A percentile compares a stretch with the other conserved stretches of the same genome.
These are phyloP conservation scores for Komagataea norvegica DNA, from an alignment of 1,139 yeast species.

Conservation along the genomic window DNA sequence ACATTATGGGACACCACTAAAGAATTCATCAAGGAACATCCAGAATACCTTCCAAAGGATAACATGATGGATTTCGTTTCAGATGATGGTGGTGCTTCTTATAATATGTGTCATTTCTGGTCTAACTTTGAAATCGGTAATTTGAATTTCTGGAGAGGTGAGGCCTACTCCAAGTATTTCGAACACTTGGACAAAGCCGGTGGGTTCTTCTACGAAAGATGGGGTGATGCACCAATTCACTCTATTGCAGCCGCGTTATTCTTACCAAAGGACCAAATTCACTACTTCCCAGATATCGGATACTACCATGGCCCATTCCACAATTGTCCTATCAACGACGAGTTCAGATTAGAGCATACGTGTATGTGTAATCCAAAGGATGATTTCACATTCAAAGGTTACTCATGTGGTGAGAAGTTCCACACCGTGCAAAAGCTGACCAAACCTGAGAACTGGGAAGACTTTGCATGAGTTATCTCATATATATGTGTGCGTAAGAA, in stretches of 20 bases:
- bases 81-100: slow-evolving; percentile 58
- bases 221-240: slow-evolving; percentile 97
- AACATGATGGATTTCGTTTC: slow-evolving; percentile 72
- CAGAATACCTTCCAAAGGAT: slow-evolving; percentile 58
- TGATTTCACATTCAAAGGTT: slow-evolving; percentile 74
- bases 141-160: slow-evolving; percentile 68
- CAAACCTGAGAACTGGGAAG: slow-evolving; percentile 74
- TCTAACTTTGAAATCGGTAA: slow-evolving; percentile 85
- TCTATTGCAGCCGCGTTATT: slow-evolving; percentile 76
- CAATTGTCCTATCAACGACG: slow-evolving; percentile 71
- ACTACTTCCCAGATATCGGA: slow-evolving; percentile 79
- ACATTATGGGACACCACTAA: slow-evolving; percentile 79
- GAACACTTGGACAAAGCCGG: slow-evolving; percentile 70
- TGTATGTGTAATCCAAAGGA: slow-evolving; percentile 70
- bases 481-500: too few relatives aligned
- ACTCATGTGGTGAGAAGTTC: slow-evolving; percentile 74
- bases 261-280: slow-evolving; percentile 59
- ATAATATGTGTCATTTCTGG: slow-evolving; percentile 90
- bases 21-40: slow-evolving; percentile 58
- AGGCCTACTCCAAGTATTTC: slow-evolving; percentile 65
- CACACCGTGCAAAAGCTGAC: slow-evolving; percentile 53
- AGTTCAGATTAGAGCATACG: slow-evolving; percentile 46
- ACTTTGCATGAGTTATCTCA: too few relatives aligned
- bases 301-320: slow-evolving; percentile 80
- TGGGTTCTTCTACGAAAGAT: slow-evolving; percentile 88